Evolutionary conservation across 192 early-diverging fungal genomes (phyloP).

Genomic region (Obelidium mucronatum): DNA sequence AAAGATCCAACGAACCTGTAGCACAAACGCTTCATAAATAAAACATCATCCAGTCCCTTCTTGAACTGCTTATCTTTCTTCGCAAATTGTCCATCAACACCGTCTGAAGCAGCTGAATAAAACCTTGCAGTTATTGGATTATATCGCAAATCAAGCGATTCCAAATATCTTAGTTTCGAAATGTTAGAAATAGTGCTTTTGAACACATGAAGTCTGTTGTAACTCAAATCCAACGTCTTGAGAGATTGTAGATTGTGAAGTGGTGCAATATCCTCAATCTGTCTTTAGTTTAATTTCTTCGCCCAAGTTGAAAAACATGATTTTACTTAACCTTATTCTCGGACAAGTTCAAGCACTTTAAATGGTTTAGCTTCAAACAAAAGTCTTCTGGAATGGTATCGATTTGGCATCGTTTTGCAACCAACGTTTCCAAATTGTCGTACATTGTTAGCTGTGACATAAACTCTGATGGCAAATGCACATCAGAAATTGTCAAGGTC

Average conservation of each 20-base stretch:
- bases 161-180: not conserved
- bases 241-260: constrained; percentile 11
- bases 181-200: constrained; percentile 1
- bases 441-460: not conserved
- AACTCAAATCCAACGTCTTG: not conserved
- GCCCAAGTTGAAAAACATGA: not conserved
- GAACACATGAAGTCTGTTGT: not conserved
- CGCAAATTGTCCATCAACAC: not conserved
- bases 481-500: not conserved
- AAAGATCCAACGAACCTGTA: not conserved
- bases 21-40: constrained; percentile 12
- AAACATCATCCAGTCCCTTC: not conserved
- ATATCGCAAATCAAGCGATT: constrained; percentile 19
- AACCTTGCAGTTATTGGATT: constrained; percentile 20
- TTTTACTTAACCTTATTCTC: not conserved
- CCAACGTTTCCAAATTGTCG: constrained; percentile 3
- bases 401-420: constrained; percentile 11
- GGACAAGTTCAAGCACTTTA: constrained; percentile 14
- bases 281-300: not conserved
- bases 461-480: not conserved
- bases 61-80: constrained; percentile 2
- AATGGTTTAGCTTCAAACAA: not conserved
- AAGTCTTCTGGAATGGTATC: not conserved
- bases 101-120: not conserved
- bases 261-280: not conserved